A percentile compares a stretch with the other conserved stretches of the same genome.
Evolutionary conservation across 2,329 filamentous ascomycete species (phyloP).

Genomic region (Herpomyces periplanetae): DNA sequence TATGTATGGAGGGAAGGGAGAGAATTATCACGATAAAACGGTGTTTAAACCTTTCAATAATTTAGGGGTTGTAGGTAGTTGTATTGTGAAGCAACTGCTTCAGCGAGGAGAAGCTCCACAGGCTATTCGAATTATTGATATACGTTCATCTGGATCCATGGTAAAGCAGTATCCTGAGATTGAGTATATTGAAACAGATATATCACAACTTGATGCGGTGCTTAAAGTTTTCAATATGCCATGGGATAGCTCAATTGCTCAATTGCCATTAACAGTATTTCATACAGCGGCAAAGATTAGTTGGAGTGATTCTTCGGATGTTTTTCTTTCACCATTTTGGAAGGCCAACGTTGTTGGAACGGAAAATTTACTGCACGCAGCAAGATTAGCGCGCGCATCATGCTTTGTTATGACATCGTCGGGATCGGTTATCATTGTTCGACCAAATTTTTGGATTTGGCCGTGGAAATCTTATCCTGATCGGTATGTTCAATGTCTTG

Average conservation of each 20-base stretch:
- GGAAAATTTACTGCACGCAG: slow-evolving; percentile 11
- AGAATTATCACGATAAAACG: neutral
- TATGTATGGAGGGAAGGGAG: too few species aligned
- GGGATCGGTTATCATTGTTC: slow-evolving; percentile 10
- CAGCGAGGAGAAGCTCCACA: slow-evolving; percentile 12
- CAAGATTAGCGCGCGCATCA: slow-evolving; percentile 11
- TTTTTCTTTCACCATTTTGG: slow-evolving; percentile 10
- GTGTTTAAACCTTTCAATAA: neutral
- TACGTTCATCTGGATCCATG: slow-evolving; percentile 10
- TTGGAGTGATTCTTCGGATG: slow-evolving; percentile 11
- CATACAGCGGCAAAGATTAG: slow-evolving; percentile 17
- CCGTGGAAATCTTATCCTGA: slow-evolving; percentile 10
- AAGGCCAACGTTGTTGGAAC: slow-evolving; percentile 14
- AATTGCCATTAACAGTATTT: slow-evolving; percentile 15
- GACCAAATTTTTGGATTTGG: slow-evolving; percentile 9
- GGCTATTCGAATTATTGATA: slow-evolving; percentile 15
- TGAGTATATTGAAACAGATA: slow-evolving; percentile 12
- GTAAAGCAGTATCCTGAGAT: slow-evolving; percentile 7
- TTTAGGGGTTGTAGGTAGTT: slow-evolving; percentile 15
- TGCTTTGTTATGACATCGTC: slow-evolving; percentile 16
- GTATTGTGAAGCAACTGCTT: slow-evolving; percentile 14
- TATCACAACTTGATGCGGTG: slow-evolving; percentile 11
- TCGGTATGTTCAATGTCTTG: slow-evolving; percentile 10
- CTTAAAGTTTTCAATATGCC: slow-evolving; percentile 10
- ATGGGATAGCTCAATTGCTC: slow-evolving; percentile 10